Percentiles rank a stretch among this genome's conserved stretches.
Evolutionary conservation across 306 rosid species (phyloP).

Genomic region (Prunus dulcis): DNA sequence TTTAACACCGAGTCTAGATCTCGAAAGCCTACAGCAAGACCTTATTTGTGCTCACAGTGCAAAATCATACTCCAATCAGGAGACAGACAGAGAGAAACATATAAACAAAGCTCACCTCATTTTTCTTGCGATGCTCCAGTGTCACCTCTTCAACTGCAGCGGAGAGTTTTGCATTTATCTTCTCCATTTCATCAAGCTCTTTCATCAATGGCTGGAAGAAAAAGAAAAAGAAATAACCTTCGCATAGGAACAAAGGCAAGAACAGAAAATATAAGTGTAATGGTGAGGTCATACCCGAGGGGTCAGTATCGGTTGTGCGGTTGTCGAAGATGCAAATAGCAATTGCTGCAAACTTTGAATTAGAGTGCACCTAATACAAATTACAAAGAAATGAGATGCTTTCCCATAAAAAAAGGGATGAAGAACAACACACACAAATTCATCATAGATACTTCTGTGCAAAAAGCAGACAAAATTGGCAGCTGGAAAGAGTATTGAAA

Average conservation of each 20-base stretch:
- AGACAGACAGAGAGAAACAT: not conserved
- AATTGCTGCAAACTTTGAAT: constrained; percentile 94
- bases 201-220: constrained; percentile 76
- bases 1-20: not conserved
- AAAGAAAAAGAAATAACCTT: constrained; percentile 1
- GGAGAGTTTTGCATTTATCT: constrained; percentile 79
- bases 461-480: not conserved
- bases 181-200: constrained; percentile 99
- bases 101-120: constrained; percentile 50
- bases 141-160: constrained; percentile 96
- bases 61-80: not conserved
- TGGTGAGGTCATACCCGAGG: constrained; percentile 64
- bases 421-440: not conserved
- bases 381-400: not conserved
- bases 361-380: constrained; percentile 66
- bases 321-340: constrained; percentile 93
- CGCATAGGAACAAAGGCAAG: constrained; percentile 19
- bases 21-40: not conserved
- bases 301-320: constrained; percentile 93
- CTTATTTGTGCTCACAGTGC: not conserved
- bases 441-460: not conserved
- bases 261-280: constrained; percentile 12
- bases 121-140: constrained; percentile 88
- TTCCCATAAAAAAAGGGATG: not conserved
- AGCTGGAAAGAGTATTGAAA: no score